Conservation (phyloP, 139 green algal species). For the Chlorella sorokiniana region DNA sequence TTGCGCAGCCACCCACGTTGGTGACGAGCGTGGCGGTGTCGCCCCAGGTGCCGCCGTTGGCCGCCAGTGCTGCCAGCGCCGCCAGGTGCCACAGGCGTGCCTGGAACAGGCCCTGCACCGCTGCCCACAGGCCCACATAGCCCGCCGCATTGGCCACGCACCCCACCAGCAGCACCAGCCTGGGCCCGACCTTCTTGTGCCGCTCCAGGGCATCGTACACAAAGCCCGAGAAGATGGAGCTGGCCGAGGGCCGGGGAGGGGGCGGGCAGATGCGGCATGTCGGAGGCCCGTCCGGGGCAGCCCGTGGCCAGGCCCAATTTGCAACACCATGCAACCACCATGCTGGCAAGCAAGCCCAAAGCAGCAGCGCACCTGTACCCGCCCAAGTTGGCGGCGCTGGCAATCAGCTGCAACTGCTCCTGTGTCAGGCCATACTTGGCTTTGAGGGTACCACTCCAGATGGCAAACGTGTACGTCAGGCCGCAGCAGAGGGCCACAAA, state of each 20-base stretch:
- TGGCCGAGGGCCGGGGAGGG: constrained; percentile 16
- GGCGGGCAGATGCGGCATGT: not conserved
- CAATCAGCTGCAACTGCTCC: constrained; percentile 28
- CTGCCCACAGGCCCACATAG: constrained; percentile 51
- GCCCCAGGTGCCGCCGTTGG: constrained; percentile 70
- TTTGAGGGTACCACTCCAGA: constrained; percentile 36
- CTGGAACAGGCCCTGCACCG: constrained; percentile 24
- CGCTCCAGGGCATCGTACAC: constrained; percentile 46
- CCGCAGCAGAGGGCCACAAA: constrained; percentile 29
- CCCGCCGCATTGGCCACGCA: constrained; percentile 32
- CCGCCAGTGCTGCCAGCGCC: constrained; percentile 38
- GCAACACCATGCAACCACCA: not conserved
- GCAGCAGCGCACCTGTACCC: constrained; percentile 25
- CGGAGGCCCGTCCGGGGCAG: no score
- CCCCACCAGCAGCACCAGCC: constrained; percentile 43
- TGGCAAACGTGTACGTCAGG: constrained; percentile 35
- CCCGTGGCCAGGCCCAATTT: no score
- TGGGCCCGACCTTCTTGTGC: constrained; percentile 41
- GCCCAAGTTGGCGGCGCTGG: constrained; percentile 25
- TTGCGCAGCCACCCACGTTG: constrained; percentile 49
- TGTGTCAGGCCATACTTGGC: constrained; percentile 29
- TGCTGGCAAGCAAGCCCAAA: not conserved
- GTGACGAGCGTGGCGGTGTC: constrained; percentile 77
- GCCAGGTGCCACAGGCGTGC: constrained; percentile 36
- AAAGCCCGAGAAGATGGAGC: constrained; percentile 43